Evolutionary conservation across 768 basidiomycete genomes (phyloP).

Genomic region (button mushroom (Agaricus bisporus)): DNA sequence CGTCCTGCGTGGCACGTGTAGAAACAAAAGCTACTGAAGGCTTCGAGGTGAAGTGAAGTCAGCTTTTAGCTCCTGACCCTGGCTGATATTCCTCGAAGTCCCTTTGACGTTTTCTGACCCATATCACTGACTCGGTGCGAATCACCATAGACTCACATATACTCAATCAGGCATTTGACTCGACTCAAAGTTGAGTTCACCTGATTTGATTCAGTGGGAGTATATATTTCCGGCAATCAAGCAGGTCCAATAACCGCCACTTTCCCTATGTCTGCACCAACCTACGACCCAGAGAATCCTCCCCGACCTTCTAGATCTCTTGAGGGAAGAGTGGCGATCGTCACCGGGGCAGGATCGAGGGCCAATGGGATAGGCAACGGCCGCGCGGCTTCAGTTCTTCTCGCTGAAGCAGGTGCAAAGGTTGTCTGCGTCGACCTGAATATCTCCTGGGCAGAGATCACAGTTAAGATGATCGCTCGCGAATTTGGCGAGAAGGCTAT

Average conservation of each 20-base stretch:
- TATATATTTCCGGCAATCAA: background rate
- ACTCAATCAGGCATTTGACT: no score
- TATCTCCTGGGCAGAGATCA: slow-evolving; percentile 28
- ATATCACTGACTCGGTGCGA: no score
- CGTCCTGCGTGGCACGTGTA: no score
- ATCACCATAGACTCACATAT: no score
- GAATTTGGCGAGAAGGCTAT: slow-evolving; percentile 31
- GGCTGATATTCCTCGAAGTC: no score
- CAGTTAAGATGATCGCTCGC: slow-evolving; percentile 30
- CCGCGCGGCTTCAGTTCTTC: slow-evolving; percentile 33
- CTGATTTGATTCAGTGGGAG: no score
- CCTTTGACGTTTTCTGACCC: no score
- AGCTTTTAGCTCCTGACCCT: no score
- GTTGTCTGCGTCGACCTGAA: slow-evolving; percentile 33
- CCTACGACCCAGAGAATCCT: slow-evolving; percentile 19
- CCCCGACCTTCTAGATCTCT: slow-evolving; percentile 28
- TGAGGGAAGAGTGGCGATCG: slow-evolving; percentile 30
- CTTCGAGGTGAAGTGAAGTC: no score
- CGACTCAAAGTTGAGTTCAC: no score
- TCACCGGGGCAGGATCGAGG: slow-evolving; percentile 36
- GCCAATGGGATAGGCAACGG: slow-evolving; percentile 36
- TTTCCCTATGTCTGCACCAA: slow-evolving; percentile 4
- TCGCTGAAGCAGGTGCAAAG: slow-evolving; percentile 33
- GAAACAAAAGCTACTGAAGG: no score
- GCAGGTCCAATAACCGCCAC: background rate